Percentiles rank a stretch among this genome's conserved stretches.
Conservation (phyloP, 352 stramenopile genomes). For the Pythium chondricola region DNA sequence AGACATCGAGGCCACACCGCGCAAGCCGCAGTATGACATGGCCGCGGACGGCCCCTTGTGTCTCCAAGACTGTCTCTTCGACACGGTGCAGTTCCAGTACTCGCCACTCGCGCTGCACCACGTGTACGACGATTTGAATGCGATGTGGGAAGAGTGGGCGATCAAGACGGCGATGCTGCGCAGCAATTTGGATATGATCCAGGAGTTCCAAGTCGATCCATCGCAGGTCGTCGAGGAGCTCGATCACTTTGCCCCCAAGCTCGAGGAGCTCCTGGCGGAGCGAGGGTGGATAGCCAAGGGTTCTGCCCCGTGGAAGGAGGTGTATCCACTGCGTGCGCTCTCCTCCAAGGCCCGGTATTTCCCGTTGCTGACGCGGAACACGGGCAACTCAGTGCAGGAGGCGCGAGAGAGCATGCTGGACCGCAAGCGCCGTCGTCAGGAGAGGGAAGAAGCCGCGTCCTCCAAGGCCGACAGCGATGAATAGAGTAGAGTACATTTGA, state of each 20-base stretch:
- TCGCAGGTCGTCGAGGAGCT: slow-evolving; percentile 50
- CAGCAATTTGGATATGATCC: slow-evolving; percentile 62
- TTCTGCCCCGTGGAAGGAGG: slow-evolving; percentile 42
- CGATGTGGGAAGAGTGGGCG: slow-evolving; percentile 78
- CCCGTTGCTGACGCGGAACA: slow-evolving; percentile 63
- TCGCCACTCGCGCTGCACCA: slow-evolving; percentile 70
- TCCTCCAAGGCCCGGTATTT: slow-evolving; percentile 51
- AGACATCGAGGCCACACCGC: slow-evolving; percentile 85
- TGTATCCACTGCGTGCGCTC: slow-evolving; percentile 45
- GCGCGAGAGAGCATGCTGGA: slow-evolving; percentile 68
- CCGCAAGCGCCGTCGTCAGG: slow-evolving; percentile 56
- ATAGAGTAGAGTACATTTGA: background rate
- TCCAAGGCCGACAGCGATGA: slow-evolving; percentile 9
- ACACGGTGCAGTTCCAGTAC: slow-evolving; percentile 79
- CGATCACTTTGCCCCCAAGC: slow-evolving; percentile 61
- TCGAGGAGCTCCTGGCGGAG: slow-evolving; percentile 73
- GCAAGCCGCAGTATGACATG: slow-evolving; percentile 93
- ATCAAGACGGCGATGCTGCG: slow-evolving; percentile 69
- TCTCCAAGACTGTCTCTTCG: slow-evolving; percentile 96
- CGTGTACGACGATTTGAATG: slow-evolving; percentile 71
- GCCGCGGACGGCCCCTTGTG: slow-evolving; percentile 93
- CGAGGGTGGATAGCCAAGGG: slow-evolving; percentile 36
- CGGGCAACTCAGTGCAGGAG: slow-evolving; percentile 73
- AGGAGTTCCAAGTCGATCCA: slow-evolving; percentile 35
- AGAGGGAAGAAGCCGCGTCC: slow-evolving; percentile 8